These are phyloP conservation scores for Tetrahymena malaccensis DNA, from an alignment of 73 alveolate genomes.

Conservation along the genomic window DNA sequence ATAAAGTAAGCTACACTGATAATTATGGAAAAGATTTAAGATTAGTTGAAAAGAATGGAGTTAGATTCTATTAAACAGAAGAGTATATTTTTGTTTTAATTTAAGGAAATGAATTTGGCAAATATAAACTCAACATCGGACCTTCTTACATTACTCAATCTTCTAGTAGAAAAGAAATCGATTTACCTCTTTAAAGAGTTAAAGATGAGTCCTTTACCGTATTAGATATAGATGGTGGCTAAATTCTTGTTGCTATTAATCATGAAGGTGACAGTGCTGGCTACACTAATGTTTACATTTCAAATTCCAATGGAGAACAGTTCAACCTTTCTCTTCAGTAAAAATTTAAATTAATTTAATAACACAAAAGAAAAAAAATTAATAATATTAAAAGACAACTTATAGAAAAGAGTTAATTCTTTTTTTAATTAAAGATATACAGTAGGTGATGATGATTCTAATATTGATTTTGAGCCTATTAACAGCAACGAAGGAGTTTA, in stretches of 20 bases:
- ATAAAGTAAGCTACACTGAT: not conserved
- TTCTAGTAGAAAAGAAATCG: not conserved
- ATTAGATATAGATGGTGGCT: not conserved
- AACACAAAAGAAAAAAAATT: not conserved
- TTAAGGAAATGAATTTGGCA: not conserved
- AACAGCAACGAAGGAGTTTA: constrained; percentile 40
- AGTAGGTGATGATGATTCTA: not conserved
- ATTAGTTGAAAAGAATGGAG: not conserved
- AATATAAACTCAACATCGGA: not conserved
- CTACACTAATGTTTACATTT: not conserved
- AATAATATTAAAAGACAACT: not conserved
- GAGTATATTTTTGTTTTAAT: not conserved
- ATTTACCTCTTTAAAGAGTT: not conserved
- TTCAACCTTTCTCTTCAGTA: not conserved
- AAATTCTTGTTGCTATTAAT: not conserved
- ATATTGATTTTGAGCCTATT: constrained; percentile 44
- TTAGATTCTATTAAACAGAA: not conserved
- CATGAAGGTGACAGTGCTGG: not conserved
- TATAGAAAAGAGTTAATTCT: not conserved
- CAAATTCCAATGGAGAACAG: not conserved
- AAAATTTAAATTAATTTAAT: not conserved
- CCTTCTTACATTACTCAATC: not conserved
- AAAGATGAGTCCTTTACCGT: not conserved
- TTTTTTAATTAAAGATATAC: not conserved
- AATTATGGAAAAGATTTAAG: not conserved